Base-by-base conservation (phyloP, 1,284 basidiomycete genomes). In the Cryptococcus hybrid region DNA sequence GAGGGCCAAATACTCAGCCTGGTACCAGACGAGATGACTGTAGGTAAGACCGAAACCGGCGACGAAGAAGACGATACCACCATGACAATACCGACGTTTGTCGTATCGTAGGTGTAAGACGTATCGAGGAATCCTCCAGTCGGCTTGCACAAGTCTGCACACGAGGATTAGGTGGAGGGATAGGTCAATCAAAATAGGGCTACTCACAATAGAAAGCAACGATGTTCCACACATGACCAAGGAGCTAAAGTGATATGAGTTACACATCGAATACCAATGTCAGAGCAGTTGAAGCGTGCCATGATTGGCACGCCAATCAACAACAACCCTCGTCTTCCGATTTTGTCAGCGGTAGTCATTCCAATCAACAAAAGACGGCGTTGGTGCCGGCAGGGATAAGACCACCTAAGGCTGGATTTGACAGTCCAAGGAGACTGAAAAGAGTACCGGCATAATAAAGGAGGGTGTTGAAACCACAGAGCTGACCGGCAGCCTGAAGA, bases 381-480 rank as follows among this genome's bases (percentile, higher is more conserved):
- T 76, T 76, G 57, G 60, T 57, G 66, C 65, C 0, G 62, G 18
- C 18, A 18, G 18, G 18, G 18, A 18, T 18, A 18, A 18, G 18
- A 18, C 18, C 18, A 18, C 18, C 67, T 0, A 67, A 66, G 2
- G 74, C 67, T 0, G 71, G 63, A 55, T 78, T 75, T 18, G 64
- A 51, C 52, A 78, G 63, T 1, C 75, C 75, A 6, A 71, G 69
- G 9, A 62, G 60, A n/a, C 65, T 58, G 57, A 78, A 75, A 40
- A 78, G 46, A 1, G 65, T 70, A 2, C 63, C 61, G 6, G 18
- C 18, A 18, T 18, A 18, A 18, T 18, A 18, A 18, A 18, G 18
- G 18, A 18, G 18, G 18, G 18, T 18, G 18, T 18, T 18, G 18
- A 18, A 18, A 18, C 18, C 18, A 18, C 18, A 18, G 18, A 18